These are phyloP conservation scores for Colletotrichum horii DNA, from an alignment of 2,329 filamentous ascomycete genomes.

Conservation along the genomic window DNA sequence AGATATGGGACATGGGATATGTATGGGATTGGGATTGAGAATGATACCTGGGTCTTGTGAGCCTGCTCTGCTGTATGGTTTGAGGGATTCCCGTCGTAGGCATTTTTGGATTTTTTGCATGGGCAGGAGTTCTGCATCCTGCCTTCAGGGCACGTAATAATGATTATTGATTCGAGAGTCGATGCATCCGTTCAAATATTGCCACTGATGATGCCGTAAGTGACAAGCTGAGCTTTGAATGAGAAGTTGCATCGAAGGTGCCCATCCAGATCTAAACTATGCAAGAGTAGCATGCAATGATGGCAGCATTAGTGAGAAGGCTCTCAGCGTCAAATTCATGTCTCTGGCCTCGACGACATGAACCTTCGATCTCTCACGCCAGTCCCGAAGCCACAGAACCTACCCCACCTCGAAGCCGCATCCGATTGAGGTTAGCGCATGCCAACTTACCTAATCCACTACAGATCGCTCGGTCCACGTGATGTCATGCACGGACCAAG, in stretches of 20 bases:
- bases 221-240: not conserved
- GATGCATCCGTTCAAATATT: not conserved
- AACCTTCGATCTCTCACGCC: not conserved
- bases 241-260: not conserved
- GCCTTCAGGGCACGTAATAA: not conserved
- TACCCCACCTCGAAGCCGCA: not conserved
- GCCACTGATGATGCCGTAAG: not conserved
- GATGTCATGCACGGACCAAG: not conserved
- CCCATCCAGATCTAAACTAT: not conserved
- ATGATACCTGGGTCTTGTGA: constrained; percentile 15
- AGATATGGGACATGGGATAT: not conserved
- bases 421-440: not conserved
- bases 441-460: not conserved
- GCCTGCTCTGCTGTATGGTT: constrained; percentile 1
- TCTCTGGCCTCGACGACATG: not conserved
- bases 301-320: not conserved
- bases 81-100: not conserved
- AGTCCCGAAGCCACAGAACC: not conserved
- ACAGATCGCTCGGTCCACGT: not conserved
- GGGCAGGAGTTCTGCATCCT: not conserved
- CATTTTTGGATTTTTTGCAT: constrained; percentile 4
- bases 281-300: not conserved
- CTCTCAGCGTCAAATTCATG: not conserved
- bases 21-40: not conserved
- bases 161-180: not conserved